Evolutionary conservation across 345 rosid species (phyloP), one percentile per base, ranked within the genome.

Genomic region (Excoecaria cochinchinensis): DNA sequence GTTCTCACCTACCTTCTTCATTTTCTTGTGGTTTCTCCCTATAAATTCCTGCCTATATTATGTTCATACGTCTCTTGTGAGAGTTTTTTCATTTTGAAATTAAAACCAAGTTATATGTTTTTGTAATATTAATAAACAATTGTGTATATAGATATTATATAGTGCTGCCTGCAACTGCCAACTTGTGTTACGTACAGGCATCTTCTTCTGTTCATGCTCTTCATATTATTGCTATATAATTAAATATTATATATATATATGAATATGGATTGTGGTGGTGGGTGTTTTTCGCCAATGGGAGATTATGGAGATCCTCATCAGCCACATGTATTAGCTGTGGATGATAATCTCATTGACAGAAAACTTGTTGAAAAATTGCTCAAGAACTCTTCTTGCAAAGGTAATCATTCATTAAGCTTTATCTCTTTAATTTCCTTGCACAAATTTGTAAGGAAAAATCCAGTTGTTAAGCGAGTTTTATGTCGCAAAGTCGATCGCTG

Each of bases 311-410:
- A 78, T 13, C 83, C 77, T 13, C 83, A 78, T 12, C 83, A 82
- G 70, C 90, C 83, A 38, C 97, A 91, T 85, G 94, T 90, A 79
- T 80, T 93, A 77, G 98, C 97, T 7, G 97, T 93, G 1, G 98
- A 93, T 81, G 98, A 93, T 73, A 93, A 85, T 75, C 84, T 93
- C 10, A 62, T 90, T 25, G 97, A 93, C 61, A 83, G 93, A 14
- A 91, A 86, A 75, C 82, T 93, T 8, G 84, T 91, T 3, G 97
- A 93, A 78, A 86, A 70, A 60, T 76, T 93, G 51, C 77, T 74
- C 65, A 66, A 55, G 56, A 74, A 66, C 71, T 92, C 91, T 39
- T 87, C 91, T 75, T 94, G 95, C 82, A 88, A 80, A 87, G 98
- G 98, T 86, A 78, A 31, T 63, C 55, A 40, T 13, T 39, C 8